Evolutionary conservation across 2,329 filamentous ascomycete species (phyloP).

Genomic region (Aspergillus ustus): DNA sequence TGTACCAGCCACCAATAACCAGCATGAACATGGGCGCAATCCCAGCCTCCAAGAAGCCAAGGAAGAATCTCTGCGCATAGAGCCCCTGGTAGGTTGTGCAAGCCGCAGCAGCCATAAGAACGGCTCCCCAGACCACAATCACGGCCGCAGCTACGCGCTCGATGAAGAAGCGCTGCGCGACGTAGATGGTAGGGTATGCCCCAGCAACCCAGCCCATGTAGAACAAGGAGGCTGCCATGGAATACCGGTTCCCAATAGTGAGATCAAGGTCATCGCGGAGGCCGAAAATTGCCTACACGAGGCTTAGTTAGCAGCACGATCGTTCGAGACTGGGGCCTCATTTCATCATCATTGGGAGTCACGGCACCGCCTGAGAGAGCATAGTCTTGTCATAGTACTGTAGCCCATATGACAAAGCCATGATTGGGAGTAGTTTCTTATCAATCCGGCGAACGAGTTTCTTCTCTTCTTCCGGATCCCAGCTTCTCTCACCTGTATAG

Average conservation of each 20-base stretch:
- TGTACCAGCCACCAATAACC: constrained; percentile 49
- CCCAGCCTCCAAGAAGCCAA: constrained; percentile 61
- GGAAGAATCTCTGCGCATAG: constrained; percentile 57
- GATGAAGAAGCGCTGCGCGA: constrained; percentile 53
- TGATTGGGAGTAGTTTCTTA: constrained; percentile 50
- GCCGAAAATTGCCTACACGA: constrained; percentile 46
- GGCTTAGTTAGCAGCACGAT: background rate
- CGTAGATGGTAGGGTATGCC: constrained; percentile 49
- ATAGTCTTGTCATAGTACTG: constrained; percentile 60
- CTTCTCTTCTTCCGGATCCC: constrained; percentile 51
- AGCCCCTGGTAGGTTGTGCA: constrained; percentile 45
- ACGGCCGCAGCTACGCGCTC: constrained; percentile 48
- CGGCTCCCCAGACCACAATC: constrained; percentile 15
- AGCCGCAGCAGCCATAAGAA: constrained; percentile 39
- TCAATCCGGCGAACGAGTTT: constrained; percentile 50
- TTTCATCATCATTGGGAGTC: background rate
- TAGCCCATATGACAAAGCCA: constrained; percentile 52
- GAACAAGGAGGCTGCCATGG: constrained; percentile 52
- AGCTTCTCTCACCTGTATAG: constrained; percentile 49
- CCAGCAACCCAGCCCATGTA: constrained; percentile 57
- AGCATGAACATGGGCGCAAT: constrained; percentile 63
- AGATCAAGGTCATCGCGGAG: constrained; percentile 48
- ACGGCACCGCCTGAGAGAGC: constrained; percentile 53
- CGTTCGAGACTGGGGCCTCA: no score
- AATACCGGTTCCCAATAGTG: constrained; percentile 49